Base-by-base conservation (phyloP, 257 asterid species). In the Galeopsis tetrahit region DNA sequence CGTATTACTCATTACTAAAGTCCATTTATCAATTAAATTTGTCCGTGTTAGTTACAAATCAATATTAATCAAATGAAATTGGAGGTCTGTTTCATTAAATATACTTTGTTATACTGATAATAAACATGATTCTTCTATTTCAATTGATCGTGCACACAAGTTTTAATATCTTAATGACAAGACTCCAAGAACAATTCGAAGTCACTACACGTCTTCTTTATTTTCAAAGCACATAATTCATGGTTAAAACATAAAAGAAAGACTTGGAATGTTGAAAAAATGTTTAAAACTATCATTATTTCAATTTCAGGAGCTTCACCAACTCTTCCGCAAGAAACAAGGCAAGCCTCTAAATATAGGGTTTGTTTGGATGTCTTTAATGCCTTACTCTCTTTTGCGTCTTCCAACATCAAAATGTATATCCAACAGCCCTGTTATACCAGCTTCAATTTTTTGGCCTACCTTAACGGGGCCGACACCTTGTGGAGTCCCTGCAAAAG, bases 361-460 rank as follows among this genome's bases (percentile, higher is more conserved):
- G 10, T 35, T 42, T 62, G 10, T 35, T 42, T 62, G 58, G 39
- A 57, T 61, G 40, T 61, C 80, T 61, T 72, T 71, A 74, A 13
- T 31, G 74, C 63, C 42, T 81, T 48, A 69, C 77, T 62, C 75
- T 76, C 74, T 77, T 3, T 49, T 60, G 32, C 97, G 96, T 69
- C 88, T 78, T 72, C 63, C 97, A 33, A 94, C 96, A 46, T 84
- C 88, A 58, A 89, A 91, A 79, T 88, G 90, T 66, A 91, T 68
- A 63, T 89, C 97, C 79, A 88, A 9, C 49, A 94, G 63, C 56
- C 90, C 99, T 1, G 96, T 91, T 70, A 94, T 87, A 66, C 99
- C 99, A 72, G 97, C 97, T 46, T 94, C 97, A 39, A 94, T 81
- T 74, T 78, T 86, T 78, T 94, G 97, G 34, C 99, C 99, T 51